phyloP scores from a whole-genome alignment of 306 rosid genomes.

The Cicer arietinum region DNA sequence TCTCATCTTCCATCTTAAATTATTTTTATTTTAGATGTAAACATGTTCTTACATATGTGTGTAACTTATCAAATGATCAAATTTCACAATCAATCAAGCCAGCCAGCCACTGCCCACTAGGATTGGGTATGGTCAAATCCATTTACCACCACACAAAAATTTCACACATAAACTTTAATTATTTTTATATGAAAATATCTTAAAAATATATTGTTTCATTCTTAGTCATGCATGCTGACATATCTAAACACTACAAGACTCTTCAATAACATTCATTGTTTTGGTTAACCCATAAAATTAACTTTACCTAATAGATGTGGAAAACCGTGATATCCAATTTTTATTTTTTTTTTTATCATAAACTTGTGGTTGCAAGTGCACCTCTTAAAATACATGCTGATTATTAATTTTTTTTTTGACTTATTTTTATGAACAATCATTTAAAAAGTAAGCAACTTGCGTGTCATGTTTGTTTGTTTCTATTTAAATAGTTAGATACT shows the following conservation, averaged over 20 bases:
- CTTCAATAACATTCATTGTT: conserved; percentile 4
- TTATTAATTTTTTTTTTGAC: background rate
- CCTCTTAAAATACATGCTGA: conserved; percentile 2
- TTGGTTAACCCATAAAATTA: conserved; percentile 1
- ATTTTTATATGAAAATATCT: background rate
- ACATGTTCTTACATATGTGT: too few species aligned
- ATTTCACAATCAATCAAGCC: too few species aligned
- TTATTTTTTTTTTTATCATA: background rate
- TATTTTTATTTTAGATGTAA: too few species aligned
- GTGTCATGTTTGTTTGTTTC: background rate
- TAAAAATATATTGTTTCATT: background rate
- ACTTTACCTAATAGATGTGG: background rate
- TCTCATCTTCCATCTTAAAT: too few species aligned
- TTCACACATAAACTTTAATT: background rate
- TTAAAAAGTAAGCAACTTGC: background rate
- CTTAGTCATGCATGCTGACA: conserved; percentile 26
- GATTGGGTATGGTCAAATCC: background rate
- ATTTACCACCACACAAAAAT: background rate
- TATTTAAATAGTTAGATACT: background rate
- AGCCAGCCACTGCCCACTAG: too few species aligned
- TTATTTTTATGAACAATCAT: background rate
- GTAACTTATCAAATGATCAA: too few species aligned
- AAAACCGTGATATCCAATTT: background rate
- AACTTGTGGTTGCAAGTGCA: conserved; percentile 7
- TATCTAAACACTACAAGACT: background rate